Conservation (phyloP, 225 moss, liverwort and hornwort species). For the Pleurozium schreberi region DNA sequence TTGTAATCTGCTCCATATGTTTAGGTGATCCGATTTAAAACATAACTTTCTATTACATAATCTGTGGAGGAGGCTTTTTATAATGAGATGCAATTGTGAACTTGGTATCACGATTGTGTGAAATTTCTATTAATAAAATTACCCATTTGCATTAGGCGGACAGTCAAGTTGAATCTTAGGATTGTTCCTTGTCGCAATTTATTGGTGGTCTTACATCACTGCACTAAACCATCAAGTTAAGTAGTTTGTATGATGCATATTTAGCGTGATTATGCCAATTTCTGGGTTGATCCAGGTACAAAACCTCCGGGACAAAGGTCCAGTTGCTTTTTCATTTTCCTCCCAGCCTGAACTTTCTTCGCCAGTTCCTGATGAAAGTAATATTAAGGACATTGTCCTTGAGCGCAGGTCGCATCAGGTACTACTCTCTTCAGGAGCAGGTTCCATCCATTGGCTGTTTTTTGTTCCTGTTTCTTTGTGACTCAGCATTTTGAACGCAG, state of each 20-base stretch:
- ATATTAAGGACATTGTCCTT: background rate
- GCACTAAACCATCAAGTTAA: background rate
- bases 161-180: background rate
- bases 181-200: background rate
- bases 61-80: background rate
- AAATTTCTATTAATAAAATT: background rate
- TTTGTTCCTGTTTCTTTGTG: background rate
- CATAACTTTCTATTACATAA: background rate
- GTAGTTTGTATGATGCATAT: background rate
- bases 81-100: background rate
- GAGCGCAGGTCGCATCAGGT: constrained; percentile 24
- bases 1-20: background rate
- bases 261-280: background rate
- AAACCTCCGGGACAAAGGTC: constrained; percentile 26
- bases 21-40: background rate
- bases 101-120: background rate
- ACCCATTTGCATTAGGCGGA: background rate
- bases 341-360: background rate
- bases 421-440: background rate
- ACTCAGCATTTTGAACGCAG: background rate
- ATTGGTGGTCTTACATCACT: background rate
- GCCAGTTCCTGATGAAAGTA: background rate
- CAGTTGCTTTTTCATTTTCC: constrained; percentile 24
- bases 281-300: constrained; percentile 7
- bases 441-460: background rate